Conservation (phyloP, 345 rosid genomes). For the Microcos paniculata region DNA sequence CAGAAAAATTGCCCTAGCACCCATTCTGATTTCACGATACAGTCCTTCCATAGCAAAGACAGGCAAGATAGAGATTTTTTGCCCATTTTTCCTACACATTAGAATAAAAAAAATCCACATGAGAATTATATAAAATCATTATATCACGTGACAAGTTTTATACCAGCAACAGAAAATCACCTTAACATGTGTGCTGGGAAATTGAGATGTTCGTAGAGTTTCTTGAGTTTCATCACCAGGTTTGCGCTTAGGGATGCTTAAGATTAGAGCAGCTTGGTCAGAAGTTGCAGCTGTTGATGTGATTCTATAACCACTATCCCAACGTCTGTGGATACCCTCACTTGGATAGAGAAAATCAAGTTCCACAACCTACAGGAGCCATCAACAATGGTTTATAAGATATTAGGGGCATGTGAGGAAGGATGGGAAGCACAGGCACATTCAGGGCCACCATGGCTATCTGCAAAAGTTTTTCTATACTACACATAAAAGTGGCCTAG, state of each 20-base stretch:
- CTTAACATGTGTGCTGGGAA: conserved; percentile 97
- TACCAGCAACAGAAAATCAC: conserved; percentile 30
- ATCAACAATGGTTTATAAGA: neutral
- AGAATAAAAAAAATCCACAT: neutral
- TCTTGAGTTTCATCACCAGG: conserved; percentile 93
- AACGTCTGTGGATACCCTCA: conserved; percentile 93
- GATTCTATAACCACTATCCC: conserved; percentile 93
- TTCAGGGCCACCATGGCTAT: neutral
- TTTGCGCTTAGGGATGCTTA: conserved; percentile 82
- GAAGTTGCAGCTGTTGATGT: conserved; percentile 92
- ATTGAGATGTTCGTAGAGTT: conserved; percentile 89
- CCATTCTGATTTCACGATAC: conserved; percentile 12
- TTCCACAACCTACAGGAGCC: conserved; percentile 70
- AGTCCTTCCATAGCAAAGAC: conserved; percentile 28
- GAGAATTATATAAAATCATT: neutral
- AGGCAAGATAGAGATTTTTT: conserved; percentile 25
- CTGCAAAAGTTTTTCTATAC: too few species aligned
- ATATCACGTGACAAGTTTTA: too few species aligned
- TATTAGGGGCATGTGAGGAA: neutral
- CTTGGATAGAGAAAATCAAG: conserved; percentile 99
- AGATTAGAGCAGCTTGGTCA: conserved; percentile 90
- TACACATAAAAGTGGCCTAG: too few species aligned
- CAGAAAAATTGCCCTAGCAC: neutral
- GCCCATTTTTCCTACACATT: conserved; percentile 26
- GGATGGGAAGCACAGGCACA: neutral